These are phyloP conservation scores for Tranzscheliella williamsii DNA, from an alignment of 1,284 basidiomycete genomes.

Conservation along the genomic window DNA sequence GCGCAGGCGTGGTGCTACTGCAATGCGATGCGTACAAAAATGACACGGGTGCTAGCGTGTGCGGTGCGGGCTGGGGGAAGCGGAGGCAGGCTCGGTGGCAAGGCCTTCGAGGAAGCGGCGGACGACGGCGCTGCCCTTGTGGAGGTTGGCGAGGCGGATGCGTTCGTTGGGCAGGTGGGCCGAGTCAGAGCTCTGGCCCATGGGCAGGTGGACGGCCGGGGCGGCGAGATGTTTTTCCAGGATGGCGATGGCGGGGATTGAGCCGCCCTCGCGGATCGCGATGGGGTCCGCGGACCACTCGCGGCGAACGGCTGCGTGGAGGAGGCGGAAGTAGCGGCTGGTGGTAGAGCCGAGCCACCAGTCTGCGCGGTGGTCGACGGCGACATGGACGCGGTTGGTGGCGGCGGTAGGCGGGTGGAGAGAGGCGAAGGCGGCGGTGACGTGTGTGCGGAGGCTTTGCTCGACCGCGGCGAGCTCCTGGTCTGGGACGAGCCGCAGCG, in stretches of 20 bases:
- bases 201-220: conserved; percentile 79
- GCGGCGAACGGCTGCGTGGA: conserved; percentile 77
- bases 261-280: conserved; percentile 77
- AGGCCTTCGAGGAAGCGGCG: conserved; percentile 22
- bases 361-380: conserved; percentile 80
- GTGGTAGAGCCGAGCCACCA: conserved; percentile 93
- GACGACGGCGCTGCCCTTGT: conserved; percentile 48
- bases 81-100: too few relatives aligned
- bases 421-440: conserved; percentile 69
- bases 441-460: conserved; percentile 68
- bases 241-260: conserved; percentile 78
- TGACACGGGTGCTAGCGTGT: too few relatives aligned
- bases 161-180: conserved; percentile 85
- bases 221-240: conserved; percentile 82
- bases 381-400: conserved; percentile 62
- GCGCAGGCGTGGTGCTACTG: too few relatives aligned
- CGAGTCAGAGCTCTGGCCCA: conserved; percentile 74
- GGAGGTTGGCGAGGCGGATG: conserved; percentile 75
- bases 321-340: conserved; percentile 77
- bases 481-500: conserved; percentile 86
- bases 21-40: too few relatives aligned
- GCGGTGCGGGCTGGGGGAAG: too few relatives aligned
- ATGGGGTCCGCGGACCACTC: conserved; percentile 79
- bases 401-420: conserved; percentile 56
- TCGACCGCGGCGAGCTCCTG: conserved; percentile 78